Evolutionary conservation across 2,329 filamentous ascomycete species (phyloP).

Genomic region (Trichoderma endophyticum): DNA sequence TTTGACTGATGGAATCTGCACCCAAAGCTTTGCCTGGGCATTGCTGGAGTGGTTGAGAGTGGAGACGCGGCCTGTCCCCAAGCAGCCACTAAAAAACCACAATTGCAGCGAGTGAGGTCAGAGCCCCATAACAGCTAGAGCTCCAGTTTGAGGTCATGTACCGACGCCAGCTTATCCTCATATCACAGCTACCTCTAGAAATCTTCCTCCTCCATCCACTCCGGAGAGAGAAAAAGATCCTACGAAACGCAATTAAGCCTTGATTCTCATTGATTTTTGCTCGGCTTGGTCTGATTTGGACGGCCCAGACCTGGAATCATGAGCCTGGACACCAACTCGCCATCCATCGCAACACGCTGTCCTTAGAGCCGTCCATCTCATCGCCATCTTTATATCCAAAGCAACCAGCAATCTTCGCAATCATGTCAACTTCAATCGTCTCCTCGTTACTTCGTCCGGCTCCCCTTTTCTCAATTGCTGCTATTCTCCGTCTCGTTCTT

Average conservation of each 20-base stretch:
- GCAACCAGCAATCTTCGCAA: constrained; percentile 18
- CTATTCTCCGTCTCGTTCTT: constrained; percentile 67
- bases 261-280: neutral
- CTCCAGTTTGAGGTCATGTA: neutral
- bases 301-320: neutral
- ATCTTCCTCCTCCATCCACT: neutral
- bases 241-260: too few relatives aligned
- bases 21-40: neutral
- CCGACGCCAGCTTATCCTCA: neutral
- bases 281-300: neutral
- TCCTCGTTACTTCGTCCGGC: constrained; percentile 32
- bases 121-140: neutral
- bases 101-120: neutral
- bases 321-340: neutral
- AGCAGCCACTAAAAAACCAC: neutral
- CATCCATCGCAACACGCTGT: constrained; percentile 14
- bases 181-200: neutral
- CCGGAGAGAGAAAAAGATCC: neutral
- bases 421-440: constrained; percentile 15
- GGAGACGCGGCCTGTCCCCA: neutral
- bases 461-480: constrained; percentile 55
- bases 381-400: neutral
- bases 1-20: neutral
- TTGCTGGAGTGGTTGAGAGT: constrained; percentile 1
- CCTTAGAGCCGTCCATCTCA: constrained; percentile 6